phyloP scores from a whole-genome alignment of 352 stramenopile genomes.

The Globisporangium solare region DNA sequence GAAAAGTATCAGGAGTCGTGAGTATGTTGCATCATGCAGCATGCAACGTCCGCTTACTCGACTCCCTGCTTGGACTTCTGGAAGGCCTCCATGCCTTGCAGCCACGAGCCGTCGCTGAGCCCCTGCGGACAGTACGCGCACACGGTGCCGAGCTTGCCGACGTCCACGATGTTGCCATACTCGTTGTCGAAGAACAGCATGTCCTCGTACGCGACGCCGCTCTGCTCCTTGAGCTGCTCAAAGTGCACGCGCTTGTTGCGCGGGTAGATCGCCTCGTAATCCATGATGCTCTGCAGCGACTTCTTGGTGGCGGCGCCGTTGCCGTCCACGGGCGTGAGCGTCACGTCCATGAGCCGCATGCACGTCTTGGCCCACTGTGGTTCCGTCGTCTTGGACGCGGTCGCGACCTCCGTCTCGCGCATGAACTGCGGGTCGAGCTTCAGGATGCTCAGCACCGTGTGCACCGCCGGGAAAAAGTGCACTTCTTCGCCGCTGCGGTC shows the following conservation, averaged over 20 bases:
- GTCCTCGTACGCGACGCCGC: slow-evolving; percentile 87
- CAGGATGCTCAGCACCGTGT: slow-evolving; percentile 66
- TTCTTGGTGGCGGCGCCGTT: slow-evolving; percentile 18
- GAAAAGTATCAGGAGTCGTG: no score
- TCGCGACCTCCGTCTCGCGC: slow-evolving; percentile 48
- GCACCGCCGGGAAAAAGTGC: slow-evolving; percentile 71
- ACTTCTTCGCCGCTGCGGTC: slow-evolving; percentile 71
- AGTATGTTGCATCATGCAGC: no score
- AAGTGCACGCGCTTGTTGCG: slow-evolving; percentile 91
- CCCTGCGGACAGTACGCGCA: slow-evolving; percentile 78
- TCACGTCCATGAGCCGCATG: slow-evolving; percentile 67
- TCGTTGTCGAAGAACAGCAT: slow-evolving; percentile 98
- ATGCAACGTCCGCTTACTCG: no score
- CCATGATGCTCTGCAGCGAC: slow-evolving; percentile 54
- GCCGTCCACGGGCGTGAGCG: slow-evolving; percentile 9
- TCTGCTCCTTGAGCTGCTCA: slow-evolving; percentile 85
- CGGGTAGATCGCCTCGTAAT: slow-evolving; percentile 80
- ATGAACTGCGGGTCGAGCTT: slow-evolving; percentile 63
- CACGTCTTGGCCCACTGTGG: slow-evolving; percentile 75
- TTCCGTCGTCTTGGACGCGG: slow-evolving; percentile 72
- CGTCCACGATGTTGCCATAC: slow-evolving; percentile 70
- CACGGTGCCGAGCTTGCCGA: slow-evolving; percentile 64
- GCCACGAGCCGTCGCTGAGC: slow-evolving; percentile 58
- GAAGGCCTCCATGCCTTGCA: slow-evolving; percentile 67
- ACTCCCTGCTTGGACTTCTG: slow-evolving; percentile 40